phyloP scores from a whole-genome alignment of 78 protist genomes.

The Dictyostelium citrinum region DNA sequence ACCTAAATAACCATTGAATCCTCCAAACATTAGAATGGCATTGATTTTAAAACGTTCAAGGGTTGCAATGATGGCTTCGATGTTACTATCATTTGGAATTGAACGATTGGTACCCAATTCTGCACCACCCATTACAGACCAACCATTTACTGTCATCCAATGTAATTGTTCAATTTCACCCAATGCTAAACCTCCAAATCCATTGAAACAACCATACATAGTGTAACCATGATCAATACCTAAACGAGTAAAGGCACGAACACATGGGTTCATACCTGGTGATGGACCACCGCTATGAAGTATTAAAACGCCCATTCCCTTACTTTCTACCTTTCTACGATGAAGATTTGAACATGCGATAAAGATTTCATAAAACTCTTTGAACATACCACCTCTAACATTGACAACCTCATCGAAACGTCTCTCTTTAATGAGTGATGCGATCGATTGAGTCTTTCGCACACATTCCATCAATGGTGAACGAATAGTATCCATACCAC shows the following conservation, averaged over 20 bases:
- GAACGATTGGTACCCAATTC: constrained; percentile 84
- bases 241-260: constrained; percentile 65
- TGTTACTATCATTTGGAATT: constrained; percentile 51
- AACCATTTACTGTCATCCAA: constrained; percentile 81
- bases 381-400: constrained; percentile 73
- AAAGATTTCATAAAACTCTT: constrained; percentile 38
- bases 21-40: constrained; percentile 83
- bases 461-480: constrained; percentile 83
- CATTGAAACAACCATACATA: constrained; percentile 70
- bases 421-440: constrained; percentile 13
- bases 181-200: constrained; percentile 70
- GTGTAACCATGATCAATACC: constrained; percentile 67
- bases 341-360: constrained; percentile 20
- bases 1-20: constrained; percentile 84
- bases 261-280: constrained; percentile 89
- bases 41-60: constrained; percentile 28
- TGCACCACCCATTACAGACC: constrained; percentile 84
- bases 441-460: constrained; percentile 74
- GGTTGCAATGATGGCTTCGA: not conserved
- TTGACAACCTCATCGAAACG: constrained; percentile 72
- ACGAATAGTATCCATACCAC: constrained; percentile 6
- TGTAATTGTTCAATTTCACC: constrained; percentile 39
- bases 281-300: constrained; percentile 88
- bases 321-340: not conserved
- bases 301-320: constrained; percentile 31